These are phyloP conservation scores for Oemleria cerasiformis DNA, from an alignment of 306 rosid species.

Conservation along the genomic window DNA sequence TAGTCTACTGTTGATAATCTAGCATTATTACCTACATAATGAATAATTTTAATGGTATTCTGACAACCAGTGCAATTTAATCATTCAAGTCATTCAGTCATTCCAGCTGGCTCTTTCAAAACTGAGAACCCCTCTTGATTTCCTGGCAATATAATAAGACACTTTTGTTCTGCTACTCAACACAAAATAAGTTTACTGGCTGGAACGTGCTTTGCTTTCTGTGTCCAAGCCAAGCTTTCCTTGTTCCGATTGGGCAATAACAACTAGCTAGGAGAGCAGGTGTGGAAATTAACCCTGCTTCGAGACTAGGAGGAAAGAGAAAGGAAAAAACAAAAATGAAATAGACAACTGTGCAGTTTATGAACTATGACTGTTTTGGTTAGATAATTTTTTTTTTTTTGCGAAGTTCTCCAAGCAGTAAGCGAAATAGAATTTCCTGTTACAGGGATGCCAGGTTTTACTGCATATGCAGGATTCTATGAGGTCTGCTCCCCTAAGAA, in stretches of 20 bases:
- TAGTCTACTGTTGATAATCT: background rate
- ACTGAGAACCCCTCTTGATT: background rate
- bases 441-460: conserved; percentile 49
- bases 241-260: too few relatives aligned
- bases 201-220: too few relatives aligned
- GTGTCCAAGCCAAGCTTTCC: background rate
- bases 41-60: background rate
- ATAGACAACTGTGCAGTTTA: too few relatives aligned
- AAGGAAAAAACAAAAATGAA: background rate
- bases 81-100: background rate
- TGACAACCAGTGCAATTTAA: background rate
- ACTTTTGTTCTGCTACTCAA: background rate
- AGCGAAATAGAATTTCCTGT: background rate
- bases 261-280: background rate
- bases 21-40: background rate
- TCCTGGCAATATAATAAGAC: background rate
- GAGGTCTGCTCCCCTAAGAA: conserved; percentile 49
- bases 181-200: too few relatives aligned
- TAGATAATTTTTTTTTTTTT: background rate
- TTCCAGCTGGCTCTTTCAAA: too few relatives aligned
- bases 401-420: background rate
- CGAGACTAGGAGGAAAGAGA: conserved; percentile 2
- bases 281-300: background rate
- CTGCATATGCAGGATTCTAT: conserved; percentile 44
- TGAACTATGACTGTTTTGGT: background rate